These are phyloP conservation scores for Cryptosporidium viatorum DNA, from an alignment of 169 alveolate genomes.

Conservation along the genomic window DNA sequence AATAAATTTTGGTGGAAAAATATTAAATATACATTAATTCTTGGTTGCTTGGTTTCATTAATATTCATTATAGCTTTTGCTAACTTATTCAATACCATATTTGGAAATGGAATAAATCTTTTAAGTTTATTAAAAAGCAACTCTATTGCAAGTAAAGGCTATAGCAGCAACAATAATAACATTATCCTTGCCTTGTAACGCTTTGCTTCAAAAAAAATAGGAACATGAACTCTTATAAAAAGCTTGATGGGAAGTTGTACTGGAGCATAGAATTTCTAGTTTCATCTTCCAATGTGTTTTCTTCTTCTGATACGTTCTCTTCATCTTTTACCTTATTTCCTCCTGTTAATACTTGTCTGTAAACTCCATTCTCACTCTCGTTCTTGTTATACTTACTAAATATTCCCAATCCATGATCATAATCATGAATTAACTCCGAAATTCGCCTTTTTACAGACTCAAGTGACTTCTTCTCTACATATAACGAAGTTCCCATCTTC, in stretches of 20 bases:
- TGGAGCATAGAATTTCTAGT: not conserved
- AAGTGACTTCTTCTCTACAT: slow-evolving; percentile 62
- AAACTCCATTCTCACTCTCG: not conserved
- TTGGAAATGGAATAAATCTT: slow-evolving; percentile 11
- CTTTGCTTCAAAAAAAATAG: not conserved
- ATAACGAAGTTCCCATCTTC: slow-evolving; percentile 33
- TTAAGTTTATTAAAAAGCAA: not conserved
- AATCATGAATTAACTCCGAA: slow-evolving; percentile 13
- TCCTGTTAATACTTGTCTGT: not conserved
- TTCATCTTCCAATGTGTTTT: not conserved
- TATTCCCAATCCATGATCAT: not conserved
- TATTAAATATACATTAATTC: slow-evolving; percentile 32
- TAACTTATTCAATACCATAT: slow-evolving; percentile 5
- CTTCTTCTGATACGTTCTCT: not conserved
- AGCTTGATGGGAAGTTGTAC: slow-evolving; percentile 26
- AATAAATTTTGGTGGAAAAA: slow-evolving; percentile 71
- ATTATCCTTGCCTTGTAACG: not conserved
- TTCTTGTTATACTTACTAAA: slow-evolving; percentile 6
- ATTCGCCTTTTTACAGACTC: slow-evolving; percentile 39
- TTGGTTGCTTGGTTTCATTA: slow-evolving; percentile 3
- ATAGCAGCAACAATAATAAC: not conserved
- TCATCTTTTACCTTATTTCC: not conserved
- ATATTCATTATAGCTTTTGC: slow-evolving; percentile 18
- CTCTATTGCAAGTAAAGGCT: not conserved
- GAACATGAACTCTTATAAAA: not conserved